Percentiles rank a stretch among this genome's conserved stretches.
Evolutionary conservation across 768 basidiomycete genomes (phyloP).

Genomic region (Russula sp.): DNA sequence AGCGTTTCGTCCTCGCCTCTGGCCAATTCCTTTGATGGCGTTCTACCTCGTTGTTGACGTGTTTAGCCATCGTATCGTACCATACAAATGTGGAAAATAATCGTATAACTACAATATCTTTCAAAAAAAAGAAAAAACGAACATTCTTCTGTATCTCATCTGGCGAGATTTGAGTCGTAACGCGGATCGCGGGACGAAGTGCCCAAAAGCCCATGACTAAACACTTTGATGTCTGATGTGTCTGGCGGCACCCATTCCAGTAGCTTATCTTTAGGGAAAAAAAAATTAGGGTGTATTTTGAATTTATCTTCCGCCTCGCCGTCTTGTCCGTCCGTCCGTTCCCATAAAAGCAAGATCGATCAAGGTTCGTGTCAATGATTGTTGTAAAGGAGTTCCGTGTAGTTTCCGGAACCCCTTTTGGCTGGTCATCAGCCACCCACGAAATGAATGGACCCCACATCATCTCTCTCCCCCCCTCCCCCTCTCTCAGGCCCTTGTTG

Average conservation of each 20-base stretch:
- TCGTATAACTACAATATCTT: not conserved
- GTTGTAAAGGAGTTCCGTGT: not conserved
- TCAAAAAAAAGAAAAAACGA: not conserved
- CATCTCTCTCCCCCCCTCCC: no score
- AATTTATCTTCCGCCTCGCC: not conserved
- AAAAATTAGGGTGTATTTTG: not conserved
- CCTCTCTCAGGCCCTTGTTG: not conserved
- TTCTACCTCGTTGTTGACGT: not conserved
- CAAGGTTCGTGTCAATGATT: no score
- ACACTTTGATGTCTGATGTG: no score
- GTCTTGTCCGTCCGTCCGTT: not conserved
- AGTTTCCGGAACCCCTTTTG: not conserved
- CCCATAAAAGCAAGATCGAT: not conserved
- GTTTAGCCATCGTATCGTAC: not conserved
- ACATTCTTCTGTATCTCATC: not conserved
- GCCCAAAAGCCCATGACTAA: no score
- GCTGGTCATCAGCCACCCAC: no score
- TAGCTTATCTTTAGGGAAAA: not conserved
- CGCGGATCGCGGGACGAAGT: slow-evolving; percentile 17
- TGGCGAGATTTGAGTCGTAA: not conserved
- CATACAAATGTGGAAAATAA: slow-evolving; percentile 9
- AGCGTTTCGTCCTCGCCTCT: not conserved
- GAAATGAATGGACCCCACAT: no score
- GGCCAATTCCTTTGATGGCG: not conserved
- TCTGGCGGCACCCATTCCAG: no score